A percentile compares a stretch with the other conserved stretches of the same genome.
Evolutionary conservation across 2,329 filamentous ascomycete species (phyloP).

Genomic region (Xylariaceae sp.): DNA sequence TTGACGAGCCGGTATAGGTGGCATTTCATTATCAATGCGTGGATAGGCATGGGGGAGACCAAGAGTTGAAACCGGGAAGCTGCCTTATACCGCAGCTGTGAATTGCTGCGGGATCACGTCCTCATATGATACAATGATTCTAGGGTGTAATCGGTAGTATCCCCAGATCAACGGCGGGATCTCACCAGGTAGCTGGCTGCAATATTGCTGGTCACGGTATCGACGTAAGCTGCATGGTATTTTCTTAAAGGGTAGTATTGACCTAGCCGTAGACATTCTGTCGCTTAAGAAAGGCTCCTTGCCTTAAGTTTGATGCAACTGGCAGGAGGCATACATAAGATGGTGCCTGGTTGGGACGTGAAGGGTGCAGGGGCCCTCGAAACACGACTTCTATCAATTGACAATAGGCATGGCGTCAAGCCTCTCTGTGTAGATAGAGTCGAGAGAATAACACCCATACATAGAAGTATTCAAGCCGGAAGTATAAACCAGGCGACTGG

Average conservation of each 20-base stretch:
- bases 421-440: background rate
- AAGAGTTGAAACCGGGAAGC: background rate
- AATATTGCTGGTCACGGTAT: background rate
- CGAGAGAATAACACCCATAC: background rate
- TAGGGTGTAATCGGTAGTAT: background rate
- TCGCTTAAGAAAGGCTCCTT: background rate
- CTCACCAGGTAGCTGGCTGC: background rate
- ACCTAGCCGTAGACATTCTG: background rate
- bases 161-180: background rate
- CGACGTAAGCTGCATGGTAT: no score
- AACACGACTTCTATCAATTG: background rate
- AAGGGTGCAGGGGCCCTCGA: background rate
- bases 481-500: background rate
- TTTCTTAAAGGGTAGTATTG: background rate
- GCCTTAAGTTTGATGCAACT: background rate
- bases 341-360: background rate
- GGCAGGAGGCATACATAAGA: background rate
- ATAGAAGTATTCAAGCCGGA: background rate
- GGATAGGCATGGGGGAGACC: background rate
- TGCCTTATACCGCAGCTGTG: background rate
- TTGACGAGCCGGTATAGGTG: background rate
- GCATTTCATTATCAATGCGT: no score
- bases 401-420: no score
- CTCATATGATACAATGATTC: background rate
- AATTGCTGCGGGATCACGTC: background rate